Evolutionary conservation across 2,329 filamentous ascomycete species (phyloP), one percentile per base, ranked within the genome.

Genomic region (Pseudopyricularia cyperi): DNA sequence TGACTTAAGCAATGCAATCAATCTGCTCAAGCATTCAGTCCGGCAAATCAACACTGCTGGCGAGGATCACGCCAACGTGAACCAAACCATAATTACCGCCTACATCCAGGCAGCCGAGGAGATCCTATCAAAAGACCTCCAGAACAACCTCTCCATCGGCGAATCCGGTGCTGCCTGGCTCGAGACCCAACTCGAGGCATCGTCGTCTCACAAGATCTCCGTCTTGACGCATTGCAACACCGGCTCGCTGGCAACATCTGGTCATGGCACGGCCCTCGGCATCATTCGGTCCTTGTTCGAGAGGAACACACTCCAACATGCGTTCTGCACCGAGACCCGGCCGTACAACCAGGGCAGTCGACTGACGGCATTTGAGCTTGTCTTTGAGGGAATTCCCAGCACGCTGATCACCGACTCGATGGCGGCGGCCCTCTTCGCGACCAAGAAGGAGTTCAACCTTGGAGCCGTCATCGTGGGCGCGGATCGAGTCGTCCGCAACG

Each of bases 151-250:
- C 57, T 77, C 79, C 26, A 97, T 98, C 64, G 93, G 93, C 49
- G 75, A 81, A 54, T 74, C 86, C 64, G 93, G 93, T 37, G 87
- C 89, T 0, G 75, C 82, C 57, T 98, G 93, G 87, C 83, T 98
- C 33, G 68, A 80, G 53, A 69, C 75, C 39, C 80, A 87, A 62
- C 71, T 68, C 19, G 65, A 68, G 58, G 67, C 75, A 63, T 64
- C 74, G 39, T 48, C 68, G 56, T 65, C 75, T 57, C 61, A 73
- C 64, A 61, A 73, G 68, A 59, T 95, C 48, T 88, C 87, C n/a
- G 84, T 98, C 44, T 71, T 98, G 58, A 98, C 93, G 11, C 94
- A 98, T 68, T 98, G 93, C 75, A 98, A 98, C 67, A 98, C 93
- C 22, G 93, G 93, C 28, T 96, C 91, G 19, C 82, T 98, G 33